These are phyloP conservation scores for Vitis hybrid DNA, from an alignment of 177 flowering plant species.

Conservation along the genomic window DNA sequence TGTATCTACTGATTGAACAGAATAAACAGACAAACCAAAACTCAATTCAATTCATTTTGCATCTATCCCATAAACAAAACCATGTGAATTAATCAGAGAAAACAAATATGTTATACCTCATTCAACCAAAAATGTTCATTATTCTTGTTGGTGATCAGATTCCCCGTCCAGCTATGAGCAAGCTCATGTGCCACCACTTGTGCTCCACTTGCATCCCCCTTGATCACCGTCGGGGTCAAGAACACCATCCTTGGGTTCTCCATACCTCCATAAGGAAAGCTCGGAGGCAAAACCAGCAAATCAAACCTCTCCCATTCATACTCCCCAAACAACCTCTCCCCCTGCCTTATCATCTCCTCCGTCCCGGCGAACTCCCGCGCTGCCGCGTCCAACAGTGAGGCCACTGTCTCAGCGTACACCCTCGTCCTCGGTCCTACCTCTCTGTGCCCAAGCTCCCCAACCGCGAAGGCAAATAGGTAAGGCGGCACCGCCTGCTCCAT, in stretches of 20 bases:
- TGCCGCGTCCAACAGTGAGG: conserved; percentile 63
- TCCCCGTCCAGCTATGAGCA: conserved; percentile 99
- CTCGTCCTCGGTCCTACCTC: conserved; percentile 92
- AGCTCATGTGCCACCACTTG: conserved; percentile 98
- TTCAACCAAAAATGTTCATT: conserved; percentile 97
- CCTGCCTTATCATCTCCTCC: conserved; percentile 88
- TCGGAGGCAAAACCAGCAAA: conserved; percentile 88
- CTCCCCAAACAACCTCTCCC: conserved; percentile 82
- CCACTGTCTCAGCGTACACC: conserved; percentile 71
- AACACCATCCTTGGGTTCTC: conserved; percentile 98
- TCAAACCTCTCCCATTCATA: conserved; percentile 98
- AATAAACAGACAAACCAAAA: no score
- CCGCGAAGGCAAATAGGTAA: conserved; percentile 89
- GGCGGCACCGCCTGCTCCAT: conserved; percentile 96
- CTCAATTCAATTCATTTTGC: no score
- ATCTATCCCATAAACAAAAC: no score
- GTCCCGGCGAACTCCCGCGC: conserved; percentile 85
- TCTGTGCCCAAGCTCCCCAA: conserved; percentile 68
- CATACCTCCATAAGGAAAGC: conserved; percentile 98
- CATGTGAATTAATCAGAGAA: not conserved
- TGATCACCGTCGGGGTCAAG: conserved; percentile 91
- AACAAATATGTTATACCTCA: conserved; percentile 55
- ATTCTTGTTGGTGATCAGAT: conserved; percentile 86
- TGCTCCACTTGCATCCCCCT: conserved; percentile 83
- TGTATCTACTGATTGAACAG: no score